Conservation (phyloP, 164 flowering plant species). For the Chimonanthus praecox region DNA sequence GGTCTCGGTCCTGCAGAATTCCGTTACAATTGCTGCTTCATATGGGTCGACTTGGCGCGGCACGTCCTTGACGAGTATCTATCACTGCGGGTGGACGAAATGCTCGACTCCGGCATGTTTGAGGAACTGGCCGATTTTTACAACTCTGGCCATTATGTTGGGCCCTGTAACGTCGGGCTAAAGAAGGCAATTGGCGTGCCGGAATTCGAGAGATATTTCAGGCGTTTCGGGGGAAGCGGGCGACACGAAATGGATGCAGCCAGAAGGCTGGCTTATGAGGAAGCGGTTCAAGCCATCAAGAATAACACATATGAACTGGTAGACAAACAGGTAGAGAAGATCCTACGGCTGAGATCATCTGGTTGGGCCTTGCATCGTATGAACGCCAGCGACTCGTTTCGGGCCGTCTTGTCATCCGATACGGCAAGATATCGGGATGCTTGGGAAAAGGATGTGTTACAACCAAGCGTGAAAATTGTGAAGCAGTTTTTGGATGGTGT, state of each 20-base stretch:
- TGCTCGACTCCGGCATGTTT: conserved; percentile 78
- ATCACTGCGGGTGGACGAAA: conserved; percentile 67
- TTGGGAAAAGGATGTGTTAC: conserved; percentile 66
- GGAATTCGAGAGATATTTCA: conserved; percentile 64
- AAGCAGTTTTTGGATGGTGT: conserved; percentile 55
- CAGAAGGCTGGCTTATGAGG: conserved; percentile 34
- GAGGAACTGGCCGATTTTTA: conserved; percentile 60
- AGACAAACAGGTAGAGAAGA: conserved; percentile 65
- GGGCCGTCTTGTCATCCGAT: conserved; percentile 30
- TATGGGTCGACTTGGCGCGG: conserved; percentile 68
- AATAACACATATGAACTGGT: conserved; percentile 82
- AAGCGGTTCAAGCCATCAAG: conserved; percentile 64
- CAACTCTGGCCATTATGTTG: conserved; percentile 15
- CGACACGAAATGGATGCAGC: conserved; percentile 17
- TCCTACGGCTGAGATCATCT: conserved; percentile 42
- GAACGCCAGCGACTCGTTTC: conserved; percentile 65
- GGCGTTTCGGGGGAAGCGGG: conserved; percentile 9
- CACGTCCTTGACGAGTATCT: conserved; percentile 45
- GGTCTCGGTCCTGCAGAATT: conserved; percentile 16
- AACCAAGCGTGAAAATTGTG: conserved; percentile 79
- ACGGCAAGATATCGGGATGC: conserved; percentile 21
- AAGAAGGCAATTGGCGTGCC: conserved; percentile 86
- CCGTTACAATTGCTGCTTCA: conserved; percentile 71
- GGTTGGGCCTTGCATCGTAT: conserved; percentile 78
- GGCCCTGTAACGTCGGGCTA: conserved; percentile 27